Evolutionary conservation across 805 yeast species (phyloP).

Genomic region (Saccharomycopsis sp.): DNA sequence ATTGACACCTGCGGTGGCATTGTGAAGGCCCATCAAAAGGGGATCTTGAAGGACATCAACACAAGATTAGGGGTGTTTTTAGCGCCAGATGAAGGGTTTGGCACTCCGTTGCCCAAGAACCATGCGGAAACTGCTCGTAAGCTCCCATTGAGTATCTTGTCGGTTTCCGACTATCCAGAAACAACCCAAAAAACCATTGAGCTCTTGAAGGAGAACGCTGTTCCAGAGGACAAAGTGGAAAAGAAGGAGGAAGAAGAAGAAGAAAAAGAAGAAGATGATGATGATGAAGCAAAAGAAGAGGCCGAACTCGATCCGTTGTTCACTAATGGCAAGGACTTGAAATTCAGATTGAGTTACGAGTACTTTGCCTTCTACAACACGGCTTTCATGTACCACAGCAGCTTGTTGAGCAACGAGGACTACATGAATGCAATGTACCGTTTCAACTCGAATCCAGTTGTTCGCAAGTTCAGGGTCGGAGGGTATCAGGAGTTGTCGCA

Average conservation of each 20-base stretch:
- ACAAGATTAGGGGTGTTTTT: conserved; percentile 52
- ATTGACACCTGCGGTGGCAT: conserved; percentile 66
- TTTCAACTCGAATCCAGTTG: conserved; percentile 27
- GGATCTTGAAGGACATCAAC: conserved; percentile 50
- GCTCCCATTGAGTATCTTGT: conserved; percentile 21
- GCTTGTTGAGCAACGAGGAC: conserved; percentile 37
- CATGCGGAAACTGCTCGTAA: conserved; percentile 10
- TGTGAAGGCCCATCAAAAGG: conserved; percentile 66
- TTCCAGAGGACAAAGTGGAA: conserved; percentile 3
- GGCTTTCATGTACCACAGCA: conserved; percentile 19
- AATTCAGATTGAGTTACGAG: conserved; percentile 48
- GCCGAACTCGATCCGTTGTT: conserved; percentile 4
- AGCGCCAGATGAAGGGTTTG: conserved; percentile 77
- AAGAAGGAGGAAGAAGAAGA: conserved; percentile 26
- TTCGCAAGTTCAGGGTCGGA: conserved; percentile 57
- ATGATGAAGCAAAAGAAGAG: not conserved
- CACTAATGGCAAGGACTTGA: not conserved
- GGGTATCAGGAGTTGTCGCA: conserved; percentile 46
- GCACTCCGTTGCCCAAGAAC: conserved; percentile 42
- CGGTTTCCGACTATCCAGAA: conserved; percentile 30
- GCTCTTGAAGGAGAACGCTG: not conserved
- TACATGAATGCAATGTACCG: conserved; percentile 32
- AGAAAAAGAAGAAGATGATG: conserved; percentile 20
- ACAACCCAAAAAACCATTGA: conserved; percentile 2
- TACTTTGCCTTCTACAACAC: conserved; percentile 32